Evolutionary conservation across 1,284 basidiomycete genomes (phyloP), one percentile per base, ranked within the genome.

Genomic region (Ganoderma sinense): DNA sequence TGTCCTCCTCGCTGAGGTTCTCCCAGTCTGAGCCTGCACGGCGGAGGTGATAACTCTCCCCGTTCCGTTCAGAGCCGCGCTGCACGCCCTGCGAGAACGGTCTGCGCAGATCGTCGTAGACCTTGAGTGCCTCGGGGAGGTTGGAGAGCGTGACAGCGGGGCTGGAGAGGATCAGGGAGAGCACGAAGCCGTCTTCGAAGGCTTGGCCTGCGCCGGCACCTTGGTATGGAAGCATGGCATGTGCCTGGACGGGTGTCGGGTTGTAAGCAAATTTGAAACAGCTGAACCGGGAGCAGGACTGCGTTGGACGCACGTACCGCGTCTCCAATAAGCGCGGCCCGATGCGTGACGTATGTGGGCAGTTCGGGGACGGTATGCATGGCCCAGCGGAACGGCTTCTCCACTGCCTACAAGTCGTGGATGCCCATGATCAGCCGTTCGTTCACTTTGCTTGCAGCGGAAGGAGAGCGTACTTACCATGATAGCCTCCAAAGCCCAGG

Each of bases 151-250:
- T 67, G 33, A 67, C 65, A 1, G 23, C 11, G 23, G 58, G 29
- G 36, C 64, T 65, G 13, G 58, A 63, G 11, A 74, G 60, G 20
- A 72, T 23, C 1, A n/a, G n/a, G 0, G 62, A 69, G 62, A 74
- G 73, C 8, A 72, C 16, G 60, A 68, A 64, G 29, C 55, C 65
- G 31, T 72, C 73, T 66, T 83, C 82, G 58, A 84, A 80, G 0
- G 80, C 81, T 74, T 84, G 83, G 0, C 82, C 82, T 6, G 79
- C 82, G 6, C 83, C 82, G 18, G 82, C 80, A 1, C 79, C 82
- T 69, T 81, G 81, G 68, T 80, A 76, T 0, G 82, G 82, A 2
- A 80, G 78, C 81, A 74, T 74, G 7, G 67, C 67, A 56, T 74
- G 73, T 0, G 73, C 73, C 72, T 73, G 48, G n/a, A 20, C 7